Conservation (phyloP, 768 basidiomycete genomes). For the Naematelia aurantialba region DNA sequence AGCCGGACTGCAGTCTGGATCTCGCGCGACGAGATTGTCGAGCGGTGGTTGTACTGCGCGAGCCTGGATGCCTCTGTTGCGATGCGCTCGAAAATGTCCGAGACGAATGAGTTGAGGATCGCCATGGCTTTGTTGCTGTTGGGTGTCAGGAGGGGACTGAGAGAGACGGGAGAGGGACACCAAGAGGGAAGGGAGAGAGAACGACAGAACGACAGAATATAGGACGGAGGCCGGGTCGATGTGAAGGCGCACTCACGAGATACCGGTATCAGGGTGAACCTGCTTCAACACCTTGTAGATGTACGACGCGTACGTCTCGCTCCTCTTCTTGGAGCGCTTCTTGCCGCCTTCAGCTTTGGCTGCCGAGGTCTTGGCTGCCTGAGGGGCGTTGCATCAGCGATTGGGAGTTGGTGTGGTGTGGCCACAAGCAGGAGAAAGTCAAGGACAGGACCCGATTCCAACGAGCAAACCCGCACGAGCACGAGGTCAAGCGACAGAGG, state of each 20-base stretch:
- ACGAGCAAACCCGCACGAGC: no score
- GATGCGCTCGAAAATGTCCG: constrained; percentile 64
- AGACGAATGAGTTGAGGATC: constrained; percentile 92
- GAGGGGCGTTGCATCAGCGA: constrained; percentile 44
- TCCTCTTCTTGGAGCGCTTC: constrained; percentile 86
- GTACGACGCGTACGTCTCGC: constrained; percentile 92
- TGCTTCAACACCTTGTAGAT: constrained; percentile 86
- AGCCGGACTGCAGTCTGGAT: constrained; percentile 96
- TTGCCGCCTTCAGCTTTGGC: constrained; percentile 64
- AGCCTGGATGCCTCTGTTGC: constrained; percentile 63
- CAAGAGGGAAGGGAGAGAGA: no score
- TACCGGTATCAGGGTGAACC: constrained; percentile 97
- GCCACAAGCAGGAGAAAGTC: not conserved
- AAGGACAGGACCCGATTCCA: no score
- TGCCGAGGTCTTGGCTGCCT: constrained; percentile 71
- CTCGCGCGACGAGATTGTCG: constrained; percentile 96
- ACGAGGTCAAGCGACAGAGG: no score
- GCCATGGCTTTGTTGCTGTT: constrained; percentile 93
- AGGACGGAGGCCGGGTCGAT: no score
- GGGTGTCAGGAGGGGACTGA: no score
- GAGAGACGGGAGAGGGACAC: no score
- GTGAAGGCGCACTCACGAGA: constrained; percentile 98
- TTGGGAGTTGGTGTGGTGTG: no score
- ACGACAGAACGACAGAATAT: no score
- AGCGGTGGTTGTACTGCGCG: constrained; percentile 96